Percentiles rank a stretch among this genome's conserved stretches.
Evolutionary conservation across 2,329 filamentous ascomycete species (phyloP).

Genomic region (Diaporthe australafricana): DNA sequence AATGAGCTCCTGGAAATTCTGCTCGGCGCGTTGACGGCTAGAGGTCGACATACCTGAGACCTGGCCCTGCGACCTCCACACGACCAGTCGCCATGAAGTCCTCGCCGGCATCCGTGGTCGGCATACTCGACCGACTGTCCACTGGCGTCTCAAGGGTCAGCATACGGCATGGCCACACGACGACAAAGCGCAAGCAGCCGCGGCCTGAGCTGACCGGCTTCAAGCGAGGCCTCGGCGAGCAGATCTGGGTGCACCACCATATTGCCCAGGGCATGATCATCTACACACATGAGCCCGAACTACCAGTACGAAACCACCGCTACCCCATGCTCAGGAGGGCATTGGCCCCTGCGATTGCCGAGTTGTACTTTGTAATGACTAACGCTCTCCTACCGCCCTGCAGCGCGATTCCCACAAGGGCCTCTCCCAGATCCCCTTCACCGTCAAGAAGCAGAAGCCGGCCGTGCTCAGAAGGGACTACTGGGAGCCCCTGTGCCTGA

Average conservation of each 20-base stretch:
- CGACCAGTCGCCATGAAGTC: slow-evolving; percentile 45
- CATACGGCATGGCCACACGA: slow-evolving; percentile 51
- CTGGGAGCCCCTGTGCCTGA: slow-evolving; percentile 71
- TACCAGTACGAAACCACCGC: slow-evolving; percentile 23
- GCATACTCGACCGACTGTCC: slow-evolving; percentile 51
- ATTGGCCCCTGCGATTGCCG: neutral
- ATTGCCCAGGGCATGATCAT: slow-evolving; percentile 62
- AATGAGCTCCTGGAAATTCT: slow-evolving; percentile 30
- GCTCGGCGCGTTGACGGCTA: slow-evolving; percentile 35
- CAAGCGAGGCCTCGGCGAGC: slow-evolving; percentile 62
- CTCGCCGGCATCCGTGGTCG: slow-evolving; percentile 47
- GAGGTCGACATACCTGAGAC: slow-evolving; percentile 37
- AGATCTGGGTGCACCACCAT: slow-evolving; percentile 68
- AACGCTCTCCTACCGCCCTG: neutral
- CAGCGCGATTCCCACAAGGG: slow-evolving; percentile 34
- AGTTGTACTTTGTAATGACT: neutral
- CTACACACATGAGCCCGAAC: slow-evolving; percentile 59
- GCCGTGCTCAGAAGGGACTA: slow-evolving; percentile 74
- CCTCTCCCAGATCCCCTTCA: slow-evolving; percentile 62
- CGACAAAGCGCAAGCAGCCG: slow-evolving; percentile 38
- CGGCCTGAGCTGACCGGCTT: slow-evolving; percentile 43
- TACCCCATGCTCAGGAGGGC: neutral
- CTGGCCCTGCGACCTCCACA: slow-evolving; percentile 48
- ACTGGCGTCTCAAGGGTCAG: slow-evolving; percentile 53
- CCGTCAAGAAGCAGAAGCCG: slow-evolving; percentile 75